A percentile compares a stretch with the other conserved stretches of the same genome.
These are phyloP conservation scores for Penicillium subrubescens DNA, from an alignment of 495 filamentous ascomycete genomes.

Conservation along the genomic window DNA sequence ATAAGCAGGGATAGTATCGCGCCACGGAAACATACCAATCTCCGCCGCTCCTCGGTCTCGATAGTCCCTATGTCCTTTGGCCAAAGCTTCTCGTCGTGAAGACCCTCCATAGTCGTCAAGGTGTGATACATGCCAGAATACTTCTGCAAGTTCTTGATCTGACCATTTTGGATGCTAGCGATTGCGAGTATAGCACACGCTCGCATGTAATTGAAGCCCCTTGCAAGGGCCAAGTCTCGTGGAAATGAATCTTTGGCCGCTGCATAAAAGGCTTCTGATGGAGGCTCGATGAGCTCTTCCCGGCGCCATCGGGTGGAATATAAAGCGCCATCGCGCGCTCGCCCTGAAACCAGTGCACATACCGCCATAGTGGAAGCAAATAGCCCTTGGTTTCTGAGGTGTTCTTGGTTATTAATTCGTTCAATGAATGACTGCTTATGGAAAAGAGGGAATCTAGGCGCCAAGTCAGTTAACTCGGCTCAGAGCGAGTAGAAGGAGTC, in stretches of 20 bases:
- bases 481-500: not conserved
- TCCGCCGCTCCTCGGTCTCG: conserved; percentile 49
- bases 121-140: conserved; percentile 51
- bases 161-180: conserved; percentile 49
- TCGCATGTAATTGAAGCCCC: conserved; percentile 48
- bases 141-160: conserved; percentile 50
- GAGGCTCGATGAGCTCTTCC: conserved; percentile 30
- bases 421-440: conserved; percentile 44
- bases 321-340: conserved; percentile 50
- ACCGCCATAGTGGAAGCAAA: conserved; percentile 54
- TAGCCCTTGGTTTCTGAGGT: conserved; percentile 42
- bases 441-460: conserved; percentile 50
- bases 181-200: conserved; percentile 49
- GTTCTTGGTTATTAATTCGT: conserved; percentile 37
- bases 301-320: conserved; percentile 31
- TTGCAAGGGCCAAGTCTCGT: conserved; percentile 36
- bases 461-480: conserved; percentile 3
- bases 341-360: conserved; percentile 48
- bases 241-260: conserved; percentile 46
- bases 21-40: conserved; percentile 38
- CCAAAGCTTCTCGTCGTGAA: conserved; percentile 55
- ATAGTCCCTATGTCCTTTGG: conserved; percentile 42
- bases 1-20: not conserved
- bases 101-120: conserved; percentile 43
- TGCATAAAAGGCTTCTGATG: conserved; percentile 49